These are phyloP conservation scores for Podosphaera xanthii DNA, from an alignment of 2,329 filamentous ascomycete genomes.

Conservation along the genomic window DNA sequence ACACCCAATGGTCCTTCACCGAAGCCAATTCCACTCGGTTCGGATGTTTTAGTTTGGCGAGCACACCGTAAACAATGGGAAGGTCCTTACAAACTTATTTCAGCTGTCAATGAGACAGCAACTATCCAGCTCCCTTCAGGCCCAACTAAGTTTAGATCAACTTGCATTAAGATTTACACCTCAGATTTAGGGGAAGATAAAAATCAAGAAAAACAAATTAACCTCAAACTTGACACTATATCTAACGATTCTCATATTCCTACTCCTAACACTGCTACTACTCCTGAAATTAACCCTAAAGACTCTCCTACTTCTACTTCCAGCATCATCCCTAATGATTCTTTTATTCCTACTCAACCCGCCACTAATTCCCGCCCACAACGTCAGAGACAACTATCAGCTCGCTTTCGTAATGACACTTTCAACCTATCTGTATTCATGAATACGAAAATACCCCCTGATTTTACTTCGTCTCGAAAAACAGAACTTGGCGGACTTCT, in stretches of 20 bases:
- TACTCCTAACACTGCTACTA: too few relatives aligned
- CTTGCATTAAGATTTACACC: neutral
- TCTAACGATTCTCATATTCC: too few relatives aligned
- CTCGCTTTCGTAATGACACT: neutral
- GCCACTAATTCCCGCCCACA: neutral
- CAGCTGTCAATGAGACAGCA: neutral
- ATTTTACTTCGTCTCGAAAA: neutral
- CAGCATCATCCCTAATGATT: too few relatives aligned
- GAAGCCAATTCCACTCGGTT: neutral
- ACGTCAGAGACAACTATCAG: neutral
- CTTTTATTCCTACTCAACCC: too few relatives aligned
- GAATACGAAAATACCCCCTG: neutral
- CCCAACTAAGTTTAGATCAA: neutral
- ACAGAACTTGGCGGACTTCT: neutral
- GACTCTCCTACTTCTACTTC: too few relatives aligned
- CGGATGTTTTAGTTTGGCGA: conserved; percentile 2
- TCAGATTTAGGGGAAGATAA: neutral
- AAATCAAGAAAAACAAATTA: neutral
- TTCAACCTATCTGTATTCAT: neutral
- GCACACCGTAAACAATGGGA: neutral
- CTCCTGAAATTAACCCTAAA: too few relatives aligned
- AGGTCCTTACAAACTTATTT: neutral
- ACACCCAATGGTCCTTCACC: neutral
- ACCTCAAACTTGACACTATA: neutral
- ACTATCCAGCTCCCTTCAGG: neutral